phyloP scores from a whole-genome alignment of 306 rosid genomes.

The Neltuma alba region DNA sequence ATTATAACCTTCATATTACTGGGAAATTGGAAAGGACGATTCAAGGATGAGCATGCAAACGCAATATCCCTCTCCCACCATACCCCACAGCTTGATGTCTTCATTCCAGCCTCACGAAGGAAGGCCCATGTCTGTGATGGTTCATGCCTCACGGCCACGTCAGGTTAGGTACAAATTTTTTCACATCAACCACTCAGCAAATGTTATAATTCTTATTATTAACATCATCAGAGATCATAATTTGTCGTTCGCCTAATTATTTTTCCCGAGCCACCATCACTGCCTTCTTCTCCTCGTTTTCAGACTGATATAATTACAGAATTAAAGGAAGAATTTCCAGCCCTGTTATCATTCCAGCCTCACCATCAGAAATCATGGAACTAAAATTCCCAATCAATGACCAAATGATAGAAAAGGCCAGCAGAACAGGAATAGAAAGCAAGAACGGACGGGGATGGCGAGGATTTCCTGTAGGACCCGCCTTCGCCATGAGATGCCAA shows the following conservation, averaged over 20 bases:
- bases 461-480: not conserved
- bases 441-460: not conserved
- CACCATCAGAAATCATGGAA: not conserved
- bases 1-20: not conserved
- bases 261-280: constrained; percentile 21
- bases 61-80: not conserved
- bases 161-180: constrained; percentile 6
- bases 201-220: not conserved
- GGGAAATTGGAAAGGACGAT: not conserved
- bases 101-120: not conserved
- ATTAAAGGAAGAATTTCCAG: not conserved
- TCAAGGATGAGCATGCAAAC: not conserved
- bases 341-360: not conserved
- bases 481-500: not conserved
- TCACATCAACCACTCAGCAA: not conserved
- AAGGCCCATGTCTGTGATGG: constrained; percentile 12
- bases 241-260: constrained; percentile 7
- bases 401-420: not conserved
- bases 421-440: not conserved
- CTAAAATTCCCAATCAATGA: not conserved
- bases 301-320: not conserved
- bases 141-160: too few species aligned
- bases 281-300: not conserved
- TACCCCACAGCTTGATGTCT: not conserved
- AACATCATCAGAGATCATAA: not conserved